phyloP scores from a whole-genome alignment of 2,329 filamentous ascomycete species.

The Ilyonectria mors-panacis region DNA sequence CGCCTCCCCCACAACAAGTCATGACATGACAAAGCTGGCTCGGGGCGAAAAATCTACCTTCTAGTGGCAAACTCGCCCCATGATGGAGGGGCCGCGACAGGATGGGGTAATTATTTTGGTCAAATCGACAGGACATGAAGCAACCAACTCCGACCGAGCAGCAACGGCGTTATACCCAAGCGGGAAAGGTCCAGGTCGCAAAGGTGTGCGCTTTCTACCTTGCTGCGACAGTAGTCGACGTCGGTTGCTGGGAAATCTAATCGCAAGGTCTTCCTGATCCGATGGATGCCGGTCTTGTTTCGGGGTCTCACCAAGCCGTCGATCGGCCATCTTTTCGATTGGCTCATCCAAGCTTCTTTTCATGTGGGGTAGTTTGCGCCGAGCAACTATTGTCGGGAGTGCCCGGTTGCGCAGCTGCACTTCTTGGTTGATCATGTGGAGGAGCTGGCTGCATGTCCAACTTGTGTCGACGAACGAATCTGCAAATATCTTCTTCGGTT shows the following conservation, averaged over 20 bases:
- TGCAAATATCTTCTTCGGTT: no score
- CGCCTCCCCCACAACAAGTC: slow-evolving; percentile 16
- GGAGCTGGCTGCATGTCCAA: no score
- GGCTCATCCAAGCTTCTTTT: neutral
- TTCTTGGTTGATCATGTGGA: no score
- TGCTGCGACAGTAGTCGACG: neutral
- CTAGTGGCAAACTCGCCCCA: slow-evolving; percentile 28
- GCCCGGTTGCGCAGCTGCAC: neutral
- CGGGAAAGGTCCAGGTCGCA: neutral
- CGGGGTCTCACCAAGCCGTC: neutral
- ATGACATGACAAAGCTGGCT: slow-evolving; percentile 29
- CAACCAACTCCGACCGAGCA: neutral
- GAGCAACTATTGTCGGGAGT: neutral
- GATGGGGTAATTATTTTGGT: slow-evolving; percentile 8
- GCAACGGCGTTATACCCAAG: neutral
- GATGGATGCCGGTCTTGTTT: slow-evolving; percentile 17
- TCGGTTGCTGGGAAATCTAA: neutral
- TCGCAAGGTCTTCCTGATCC: neutral
- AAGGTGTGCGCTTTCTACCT: neutral
- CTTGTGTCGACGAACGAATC: no score
- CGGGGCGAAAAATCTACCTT: slow-evolving; percentile 11
- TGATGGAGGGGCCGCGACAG: slow-evolving; percentile 16
- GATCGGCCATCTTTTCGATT: slow-evolving; percentile 14
- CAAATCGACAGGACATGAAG: neutral
- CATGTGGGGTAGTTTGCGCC: neutral